Percentiles rank a stretch among this genome's conserved stretches.
Evolutionary conservation across 495 filamentous ascomycete species (phyloP).

Genomic region (Bathelium albidoporum): DNA sequence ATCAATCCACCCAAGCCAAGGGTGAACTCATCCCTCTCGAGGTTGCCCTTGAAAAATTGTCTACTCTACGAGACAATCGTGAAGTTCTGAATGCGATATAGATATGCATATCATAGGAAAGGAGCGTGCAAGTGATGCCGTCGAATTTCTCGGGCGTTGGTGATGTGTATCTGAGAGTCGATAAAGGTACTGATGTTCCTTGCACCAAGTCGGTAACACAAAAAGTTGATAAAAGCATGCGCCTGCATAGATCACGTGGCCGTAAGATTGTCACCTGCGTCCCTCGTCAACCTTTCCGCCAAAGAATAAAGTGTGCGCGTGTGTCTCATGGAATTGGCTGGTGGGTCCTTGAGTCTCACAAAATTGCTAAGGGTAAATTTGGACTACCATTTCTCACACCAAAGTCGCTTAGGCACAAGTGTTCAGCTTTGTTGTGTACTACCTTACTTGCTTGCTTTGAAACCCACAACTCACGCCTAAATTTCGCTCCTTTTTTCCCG

Average conservation of each 20-base stretch:
- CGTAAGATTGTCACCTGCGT: background rate
- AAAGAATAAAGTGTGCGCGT: no score
- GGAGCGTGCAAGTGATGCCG: background rate
- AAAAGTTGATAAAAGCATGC: background rate
- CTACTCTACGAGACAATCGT: conserved; percentile 50
- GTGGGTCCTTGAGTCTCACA: no score
- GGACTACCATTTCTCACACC: no score
- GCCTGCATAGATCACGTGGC: background rate
- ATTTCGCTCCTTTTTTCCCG: no score
- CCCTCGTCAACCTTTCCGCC: background rate
- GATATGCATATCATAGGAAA: background rate
- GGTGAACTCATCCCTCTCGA: conserved; percentile 63
- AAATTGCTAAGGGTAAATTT: no score
- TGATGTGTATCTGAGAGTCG: background rate
- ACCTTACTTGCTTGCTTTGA: no score
- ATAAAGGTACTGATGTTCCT: no score
- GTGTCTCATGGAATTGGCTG: no score
- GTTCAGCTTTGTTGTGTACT: no score
- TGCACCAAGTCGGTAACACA: background rate
- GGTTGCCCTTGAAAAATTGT: conserved; percentile 66
- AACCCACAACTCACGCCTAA: no score
- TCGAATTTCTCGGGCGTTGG: background rate
- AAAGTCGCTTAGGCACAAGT: no score
- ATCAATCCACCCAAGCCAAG: conserved; percentile 67
- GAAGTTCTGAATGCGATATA: background rate